A percentile compares a stretch with the other conserved stretches of the same genome.
Conservation (phyloP, 768 basidiomycete genomes). For the Leucocoprinus leucothites region DNA sequence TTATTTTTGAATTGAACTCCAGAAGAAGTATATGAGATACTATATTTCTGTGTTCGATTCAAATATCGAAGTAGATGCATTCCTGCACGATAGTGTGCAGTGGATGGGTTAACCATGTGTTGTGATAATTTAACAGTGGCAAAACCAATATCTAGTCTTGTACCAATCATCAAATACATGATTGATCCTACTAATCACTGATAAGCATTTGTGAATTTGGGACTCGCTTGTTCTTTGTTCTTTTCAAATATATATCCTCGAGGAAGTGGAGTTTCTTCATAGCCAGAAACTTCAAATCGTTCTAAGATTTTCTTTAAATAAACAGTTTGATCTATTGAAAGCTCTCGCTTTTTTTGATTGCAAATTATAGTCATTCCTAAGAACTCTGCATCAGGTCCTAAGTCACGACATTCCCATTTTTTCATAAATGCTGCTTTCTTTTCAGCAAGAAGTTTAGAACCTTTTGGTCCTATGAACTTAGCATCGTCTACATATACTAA, state of each 20-base stretch:
- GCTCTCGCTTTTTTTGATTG: background rate
- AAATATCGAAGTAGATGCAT: constrained; percentile 9
- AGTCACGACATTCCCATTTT: constrained; percentile 22
- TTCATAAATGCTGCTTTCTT: constrained; percentile 17
- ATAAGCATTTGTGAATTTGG: background rate
- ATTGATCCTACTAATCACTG: constrained; percentile 16
- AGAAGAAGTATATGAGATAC: too few relatives aligned
- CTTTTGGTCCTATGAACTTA: background rate
- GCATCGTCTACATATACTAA: background rate
- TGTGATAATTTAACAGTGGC: constrained; percentile 13
- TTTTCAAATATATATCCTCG: constrained; percentile 11
- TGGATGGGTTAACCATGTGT: constrained; percentile 13
- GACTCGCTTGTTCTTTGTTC: background rate
- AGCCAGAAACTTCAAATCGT: background rate
- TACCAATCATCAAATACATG: constrained; percentile 18
- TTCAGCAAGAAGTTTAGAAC: background rate
- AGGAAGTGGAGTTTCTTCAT: constrained; percentile 9
- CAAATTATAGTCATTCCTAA: background rate
- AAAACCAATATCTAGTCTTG: constrained; percentile 16
- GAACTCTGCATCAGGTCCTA: constrained; percentile 7
- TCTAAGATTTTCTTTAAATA: too few relatives aligned
- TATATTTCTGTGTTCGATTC: background rate
- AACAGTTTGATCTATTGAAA: constrained; percentile 16
- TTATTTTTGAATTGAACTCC: too few relatives aligned
- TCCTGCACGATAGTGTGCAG: background rate